Evolutionary conservation across 1,284 basidiomycete species (phyloP).

Genomic region (Cystobasidium sp.): DNA sequence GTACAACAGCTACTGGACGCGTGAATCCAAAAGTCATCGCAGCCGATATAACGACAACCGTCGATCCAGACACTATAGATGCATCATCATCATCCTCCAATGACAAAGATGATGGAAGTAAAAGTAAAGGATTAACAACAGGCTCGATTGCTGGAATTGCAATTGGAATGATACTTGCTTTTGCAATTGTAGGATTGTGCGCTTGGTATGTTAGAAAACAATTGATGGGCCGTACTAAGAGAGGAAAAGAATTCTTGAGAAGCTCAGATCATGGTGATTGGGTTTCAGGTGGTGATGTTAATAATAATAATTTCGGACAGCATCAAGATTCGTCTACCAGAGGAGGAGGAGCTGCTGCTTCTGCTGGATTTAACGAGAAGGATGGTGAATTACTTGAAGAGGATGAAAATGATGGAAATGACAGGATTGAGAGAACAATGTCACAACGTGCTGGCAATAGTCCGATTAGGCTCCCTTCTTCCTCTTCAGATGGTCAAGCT

Average conservation of each 20-base stretch:
- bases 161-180: constrained; percentile 24
- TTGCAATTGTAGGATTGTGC: constrained; percentile 18
- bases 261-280: constrained; percentile 36
- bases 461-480: neutral
- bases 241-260: constrained; percentile 25
- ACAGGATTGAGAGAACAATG: constrained; percentile 10
- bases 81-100: neutral
- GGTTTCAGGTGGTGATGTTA: neutral
- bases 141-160: constrained; percentile 17
- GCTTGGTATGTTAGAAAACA: constrained; percentile 15
- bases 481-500: neutral
- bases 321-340: neutral
- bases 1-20: neutral
- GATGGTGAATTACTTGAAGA: neutral
- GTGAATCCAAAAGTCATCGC: neutral
- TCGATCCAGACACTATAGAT: too few relatives aligned
- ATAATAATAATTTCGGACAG: neutral
- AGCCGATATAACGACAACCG: neutral
- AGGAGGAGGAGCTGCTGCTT: neutral
- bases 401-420: neutral
- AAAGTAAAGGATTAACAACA: constrained; percentile 8
- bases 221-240: constrained; percentile 13
- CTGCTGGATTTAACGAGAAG: too few relatives aligned
- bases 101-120: neutral
- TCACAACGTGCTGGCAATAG: neutral